Conservation (phyloP, 805 yeast species). For the Metschnikowia lachancei region DNA sequence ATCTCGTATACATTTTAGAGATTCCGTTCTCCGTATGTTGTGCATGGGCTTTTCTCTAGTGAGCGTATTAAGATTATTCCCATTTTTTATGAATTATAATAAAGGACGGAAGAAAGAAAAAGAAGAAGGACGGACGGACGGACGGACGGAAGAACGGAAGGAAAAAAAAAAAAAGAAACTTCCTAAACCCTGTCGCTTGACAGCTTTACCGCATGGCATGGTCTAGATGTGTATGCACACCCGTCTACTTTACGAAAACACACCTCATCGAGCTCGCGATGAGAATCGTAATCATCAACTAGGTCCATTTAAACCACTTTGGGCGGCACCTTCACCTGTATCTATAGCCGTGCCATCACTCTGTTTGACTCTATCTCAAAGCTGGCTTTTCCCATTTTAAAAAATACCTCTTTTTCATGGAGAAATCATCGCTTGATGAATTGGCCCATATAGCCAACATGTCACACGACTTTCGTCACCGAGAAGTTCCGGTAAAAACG, state of each 20-base stretch:
- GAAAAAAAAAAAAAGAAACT: too few relatives aligned
- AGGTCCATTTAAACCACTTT: not conserved
- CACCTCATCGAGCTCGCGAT: not conserved
- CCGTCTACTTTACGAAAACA: not conserved
- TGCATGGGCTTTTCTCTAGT: too few relatives aligned
- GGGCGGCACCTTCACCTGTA: too few relatives aligned
- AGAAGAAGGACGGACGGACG: too few relatives aligned
- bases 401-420: slow-evolving; percentile 8
- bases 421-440: slow-evolving; percentile 34
- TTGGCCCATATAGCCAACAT: slow-evolving; percentile 45
- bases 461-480: slow-evolving; percentile 39
- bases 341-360: not conserved
- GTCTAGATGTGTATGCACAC: not conserved
- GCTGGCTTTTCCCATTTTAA: not conserved
- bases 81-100: too few relatives aligned
- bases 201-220: too few relatives aligned
- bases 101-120: too few relatives aligned
- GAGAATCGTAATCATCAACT: not conserved
- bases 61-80: too few relatives aligned
- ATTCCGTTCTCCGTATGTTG: too few relatives aligned
- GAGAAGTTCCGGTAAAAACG: slow-evolving; percentile 8
- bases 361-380: not conserved
- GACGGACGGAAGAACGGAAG: too few relatives aligned
- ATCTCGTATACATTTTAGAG: too few relatives aligned
- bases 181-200: too few relatives aligned